A percentile compares a stretch with the other conserved stretches of the same genome.
These are phyloP conservation scores for Corallochytrium limacisporum DNA, from an alignment of 78 protist species.

Conservation along the genomic window DNA sequence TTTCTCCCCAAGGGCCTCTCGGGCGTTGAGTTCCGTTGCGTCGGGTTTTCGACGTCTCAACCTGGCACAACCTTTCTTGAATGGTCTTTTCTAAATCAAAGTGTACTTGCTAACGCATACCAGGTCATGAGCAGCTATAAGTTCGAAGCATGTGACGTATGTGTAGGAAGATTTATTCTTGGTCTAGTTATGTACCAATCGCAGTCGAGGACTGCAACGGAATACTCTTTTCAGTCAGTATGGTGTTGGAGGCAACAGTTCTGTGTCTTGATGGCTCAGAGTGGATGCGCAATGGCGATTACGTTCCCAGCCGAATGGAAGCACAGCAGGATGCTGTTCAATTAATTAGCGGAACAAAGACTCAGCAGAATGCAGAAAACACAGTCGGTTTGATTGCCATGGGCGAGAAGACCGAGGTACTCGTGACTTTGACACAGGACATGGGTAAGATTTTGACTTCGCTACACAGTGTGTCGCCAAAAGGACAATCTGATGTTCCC, in stretches of 20 bases:
- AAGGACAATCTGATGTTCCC: conserved; percentile 19
- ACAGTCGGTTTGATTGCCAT: conserved; percentile 46
- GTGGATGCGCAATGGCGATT: conserved; percentile 79
- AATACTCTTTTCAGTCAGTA: too few species aligned
- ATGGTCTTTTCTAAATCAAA: too few species aligned
- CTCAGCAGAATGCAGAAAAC: conserved; percentile 48
- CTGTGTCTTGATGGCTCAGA: conserved; percentile 63
- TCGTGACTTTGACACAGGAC: conserved; percentile 57
- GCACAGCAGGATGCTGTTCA: conserved; percentile 68
- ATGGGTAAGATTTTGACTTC: conserved; percentile 12
- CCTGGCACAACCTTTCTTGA: too few species aligned
- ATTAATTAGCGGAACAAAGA: conserved; percentile 30
- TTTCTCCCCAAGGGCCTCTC: too few species aligned
- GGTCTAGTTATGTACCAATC: too few species aligned
- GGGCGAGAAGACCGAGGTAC: conserved; percentile 41
- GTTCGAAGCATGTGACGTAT: too few species aligned
- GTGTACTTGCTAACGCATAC: too few species aligned
- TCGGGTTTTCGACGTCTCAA: too few species aligned
- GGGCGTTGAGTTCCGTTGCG: too few species aligned
- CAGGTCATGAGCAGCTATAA: too few species aligned
- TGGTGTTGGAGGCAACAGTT: conserved; percentile 17
- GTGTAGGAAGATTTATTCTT: too few species aligned
- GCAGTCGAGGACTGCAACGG: too few species aligned
- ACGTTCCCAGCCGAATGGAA: conserved; percentile 52
- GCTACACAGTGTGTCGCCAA: conserved; percentile 1